Conservation (phyloP, 192 early-diverging fungal species). For the Kappamyces sp. region DNA sequence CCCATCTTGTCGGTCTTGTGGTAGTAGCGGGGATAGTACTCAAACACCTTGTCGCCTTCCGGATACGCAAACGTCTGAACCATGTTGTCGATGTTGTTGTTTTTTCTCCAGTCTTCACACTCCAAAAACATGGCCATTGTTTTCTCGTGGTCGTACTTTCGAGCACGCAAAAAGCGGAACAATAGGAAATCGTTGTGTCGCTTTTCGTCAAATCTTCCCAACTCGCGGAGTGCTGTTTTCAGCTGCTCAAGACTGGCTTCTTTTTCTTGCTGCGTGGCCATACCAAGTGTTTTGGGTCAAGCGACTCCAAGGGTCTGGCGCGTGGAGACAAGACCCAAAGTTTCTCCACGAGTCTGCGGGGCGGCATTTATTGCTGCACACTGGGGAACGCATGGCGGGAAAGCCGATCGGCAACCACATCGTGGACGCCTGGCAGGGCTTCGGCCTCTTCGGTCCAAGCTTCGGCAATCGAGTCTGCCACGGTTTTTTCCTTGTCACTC, state of each 20-base stretch:
- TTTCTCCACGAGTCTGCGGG: not conserved
- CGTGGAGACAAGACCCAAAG: too few relatives aligned
- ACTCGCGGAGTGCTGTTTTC: not conserved
- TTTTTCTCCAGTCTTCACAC: conserved; percentile 54
- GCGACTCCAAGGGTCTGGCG: too few relatives aligned
- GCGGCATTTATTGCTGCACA: not conserved
- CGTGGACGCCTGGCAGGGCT: not conserved
- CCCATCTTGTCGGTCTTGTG: conserved; percentile 91
- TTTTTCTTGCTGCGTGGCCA: too few relatives aligned
- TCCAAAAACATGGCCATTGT: conserved; percentile 58
- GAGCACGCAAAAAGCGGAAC: conserved; percentile 61
- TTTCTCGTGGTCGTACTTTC: conserved; percentile 56
- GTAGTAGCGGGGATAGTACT: conserved; percentile 66
- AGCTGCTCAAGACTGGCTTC: not conserved
- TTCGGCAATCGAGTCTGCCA: conserved; percentile 8
- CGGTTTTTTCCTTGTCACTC: conserved; percentile 3
- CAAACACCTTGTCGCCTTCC: conserved; percentile 48
- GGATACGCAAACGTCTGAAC: conserved; percentile 48
- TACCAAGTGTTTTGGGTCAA: too few relatives aligned
- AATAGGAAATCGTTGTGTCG: conserved; percentile 55
- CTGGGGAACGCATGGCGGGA: not conserved
- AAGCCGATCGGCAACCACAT: not conserved
- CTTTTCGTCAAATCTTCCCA: conserved; percentile 18
- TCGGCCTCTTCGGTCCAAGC: not conserved
- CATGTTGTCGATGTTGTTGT: conserved; percentile 43